Evolutionary conservation across 2,329 filamentous ascomycete species (phyloP).

Genomic region (Botrytis paeoniae): DNA sequence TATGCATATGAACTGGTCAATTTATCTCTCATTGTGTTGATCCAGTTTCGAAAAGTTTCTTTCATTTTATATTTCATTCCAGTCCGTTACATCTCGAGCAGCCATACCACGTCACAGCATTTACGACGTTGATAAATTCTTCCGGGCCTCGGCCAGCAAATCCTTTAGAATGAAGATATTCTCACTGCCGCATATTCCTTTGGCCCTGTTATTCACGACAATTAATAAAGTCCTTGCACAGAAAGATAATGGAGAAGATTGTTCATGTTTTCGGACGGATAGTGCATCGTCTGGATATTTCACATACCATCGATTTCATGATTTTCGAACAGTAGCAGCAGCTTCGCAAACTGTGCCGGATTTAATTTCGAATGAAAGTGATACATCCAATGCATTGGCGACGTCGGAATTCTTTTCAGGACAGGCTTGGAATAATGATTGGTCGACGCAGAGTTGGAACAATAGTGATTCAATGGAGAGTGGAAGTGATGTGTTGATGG

Average conservation of each 20-base stretch:
- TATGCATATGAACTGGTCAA: not conserved
- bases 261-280: conserved; percentile 34
- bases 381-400: conserved; percentile 24
- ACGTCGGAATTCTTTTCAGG: conserved; percentile 31
- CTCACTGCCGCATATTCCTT: not conserved
- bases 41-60: not conserved
- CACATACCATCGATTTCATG: conserved; percentile 34
- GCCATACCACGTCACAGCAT: not conserved
- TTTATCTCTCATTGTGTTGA: not conserved
- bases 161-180: not conserved
- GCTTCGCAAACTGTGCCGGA: conserved; percentile 22
- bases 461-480: conserved; percentile 29
- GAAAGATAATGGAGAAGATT: conserved; percentile 32
- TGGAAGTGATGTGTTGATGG: conserved; percentile 30
- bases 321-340: conserved; percentile 30
- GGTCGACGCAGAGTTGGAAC: conserved; percentile 35
- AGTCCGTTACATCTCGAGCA: not conserved
- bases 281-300: conserved; percentile 33
- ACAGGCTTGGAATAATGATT: conserved; percentile 31
- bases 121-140: not conserved
- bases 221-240: conserved; percentile 23
- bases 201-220: not conserved
- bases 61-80: too few relatives aligned
- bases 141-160: not conserved
- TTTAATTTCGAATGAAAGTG: conserved; percentile 22